Conservation (phyloP, 257 asterid genomes). For the Plantago elongata region DNA sequence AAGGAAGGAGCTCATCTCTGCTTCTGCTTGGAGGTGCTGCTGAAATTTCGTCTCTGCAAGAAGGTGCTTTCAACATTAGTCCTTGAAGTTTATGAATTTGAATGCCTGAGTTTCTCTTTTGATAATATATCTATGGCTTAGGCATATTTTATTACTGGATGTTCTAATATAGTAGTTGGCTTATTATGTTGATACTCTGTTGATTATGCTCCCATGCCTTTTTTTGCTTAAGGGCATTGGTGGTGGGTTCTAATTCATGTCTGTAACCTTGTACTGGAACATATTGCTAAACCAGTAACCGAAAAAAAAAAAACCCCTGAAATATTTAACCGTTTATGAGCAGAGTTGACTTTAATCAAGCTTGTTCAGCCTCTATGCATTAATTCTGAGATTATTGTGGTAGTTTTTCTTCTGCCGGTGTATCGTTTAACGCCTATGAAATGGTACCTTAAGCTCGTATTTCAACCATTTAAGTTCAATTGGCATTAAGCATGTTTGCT, state of each 20-base stretch:
- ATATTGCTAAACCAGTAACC: conserved; percentile 34
- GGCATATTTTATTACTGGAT: conserved; percentile 53
- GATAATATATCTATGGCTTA: conserved; percentile 41
- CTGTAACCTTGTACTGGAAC: conserved; percentile 31
- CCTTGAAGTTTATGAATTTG: conserved; percentile 32
- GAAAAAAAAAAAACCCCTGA: conserved; percentile 2
- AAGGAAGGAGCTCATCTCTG: conserved; percentile 87
- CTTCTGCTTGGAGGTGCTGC: conserved; percentile 94
- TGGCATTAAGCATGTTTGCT: too few relatives aligned
- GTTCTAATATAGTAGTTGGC: conserved; percentile 37
- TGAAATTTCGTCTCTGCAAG: conserved; percentile 15
- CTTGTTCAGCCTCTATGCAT: not conserved
- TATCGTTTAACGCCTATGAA: not conserved
- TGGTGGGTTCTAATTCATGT: conserved; percentile 33
- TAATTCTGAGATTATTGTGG: conserved; percentile 4
- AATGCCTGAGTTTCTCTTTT: conserved; percentile 40
- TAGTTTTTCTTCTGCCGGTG: not conserved
- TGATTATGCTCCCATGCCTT: conserved; percentile 29
- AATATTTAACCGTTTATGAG: conserved; percentile 3
- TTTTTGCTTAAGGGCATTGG: conserved; percentile 25
- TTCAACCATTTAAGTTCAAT: too few relatives aligned
- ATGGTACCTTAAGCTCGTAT: not conserved
- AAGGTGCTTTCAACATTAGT: conserved; percentile 34
- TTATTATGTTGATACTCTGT: conserved; percentile 31
- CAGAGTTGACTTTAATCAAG: not conserved